Evolutionary conservation across 331 rosid genomes (phyloP), one percentile per base, ranked within the genome.

Genomic region (Pyracantha coccinea): DNA sequence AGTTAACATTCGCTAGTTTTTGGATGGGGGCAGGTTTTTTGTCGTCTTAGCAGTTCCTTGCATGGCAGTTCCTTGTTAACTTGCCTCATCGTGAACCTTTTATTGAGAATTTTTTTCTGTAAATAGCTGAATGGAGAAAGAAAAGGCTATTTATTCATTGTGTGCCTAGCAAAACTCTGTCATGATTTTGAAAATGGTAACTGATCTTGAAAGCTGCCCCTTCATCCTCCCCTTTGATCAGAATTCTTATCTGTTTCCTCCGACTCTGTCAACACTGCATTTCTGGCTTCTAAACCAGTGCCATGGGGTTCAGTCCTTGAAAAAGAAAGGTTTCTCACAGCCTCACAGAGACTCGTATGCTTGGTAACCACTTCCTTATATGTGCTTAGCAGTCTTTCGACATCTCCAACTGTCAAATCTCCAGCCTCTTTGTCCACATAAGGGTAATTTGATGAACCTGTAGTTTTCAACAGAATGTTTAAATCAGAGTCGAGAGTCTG

Each of bases 341-440:
- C 80, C 27, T 64, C 78, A 77, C 86, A 79, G 5, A 90, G 45
- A 44, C 58, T 76, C 47, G 88, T 80, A 74, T 89, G 83, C 78
- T 84, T 84, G 7, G 79, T 11, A 80, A 87, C 90, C 65, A 89
- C 86, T 67, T 89, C 90, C 79, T 87, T 85, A 80, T 87, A 88
- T 25, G 81, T 45, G 53, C 71, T 62, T 32, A 88, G 76, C 72
- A 91, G 62, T 50, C 78, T 79, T 47, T 88, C 89, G 68, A 88
- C 89, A 76, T 91, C 96, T 75, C 76, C 82, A 6, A 67, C 62
- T 44, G 80, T 75, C 78, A 91, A 55, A 23, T 89, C 96, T 69
- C 82, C 82, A 20, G 88, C 84, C 72, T 82, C 79, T 13, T 85
- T 87, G 69, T 87, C 92, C 88, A 88, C 79, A 71, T 80, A 91